A percentile compares a stretch with the other conserved stretches of the same genome.
Evolutionary conservation across 2,329 filamentous ascomycete species (phyloP).

Genomic region (Aspergillus pseudotamarii): DNA sequence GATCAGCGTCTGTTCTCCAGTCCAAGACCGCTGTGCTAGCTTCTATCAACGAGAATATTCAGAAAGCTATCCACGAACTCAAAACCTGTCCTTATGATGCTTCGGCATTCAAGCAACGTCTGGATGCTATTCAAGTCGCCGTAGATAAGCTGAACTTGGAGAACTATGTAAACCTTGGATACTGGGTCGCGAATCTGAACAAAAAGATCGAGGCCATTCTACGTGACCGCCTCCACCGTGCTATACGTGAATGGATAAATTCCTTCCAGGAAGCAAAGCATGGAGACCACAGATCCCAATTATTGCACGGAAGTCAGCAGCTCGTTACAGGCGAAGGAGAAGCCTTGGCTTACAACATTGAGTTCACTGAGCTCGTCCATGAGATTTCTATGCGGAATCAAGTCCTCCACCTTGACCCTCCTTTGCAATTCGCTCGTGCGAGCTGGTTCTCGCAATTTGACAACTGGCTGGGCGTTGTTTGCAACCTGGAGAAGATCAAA

Average conservation of each 20-base stretch:
- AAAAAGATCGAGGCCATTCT: conserved; percentile 79
- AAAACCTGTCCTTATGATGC: conserved; percentile 81
- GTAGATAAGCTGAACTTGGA: conserved; percentile 97
- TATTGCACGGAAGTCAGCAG: conserved; percentile 24
- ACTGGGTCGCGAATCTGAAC: conserved; percentile 89
- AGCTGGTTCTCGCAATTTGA: conserved; percentile 94
- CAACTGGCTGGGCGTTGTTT: conserved; percentile 89
- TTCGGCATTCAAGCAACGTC: conserved; percentile 74
- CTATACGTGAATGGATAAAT: conserved; percentile 83
- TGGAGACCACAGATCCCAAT: conserved; percentile 29
- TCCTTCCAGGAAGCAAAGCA: conserved; percentile 69
- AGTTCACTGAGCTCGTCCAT: conserved; percentile 65
- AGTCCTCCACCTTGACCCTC: conserved; percentile 93
- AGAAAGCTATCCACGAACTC: conserved; percentile 81
- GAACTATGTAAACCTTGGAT: conserved; percentile 88
- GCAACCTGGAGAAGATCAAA: conserved; percentile 91
- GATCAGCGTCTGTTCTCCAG: conserved; percentile 84
- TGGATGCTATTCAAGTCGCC: conserved; percentile 85
- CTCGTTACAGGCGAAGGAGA: conserved; percentile 32
- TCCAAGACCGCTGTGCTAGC: conserved; percentile 79
- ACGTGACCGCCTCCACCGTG: conserved; percentile 77
- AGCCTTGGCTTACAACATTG: conserved; percentile 37
- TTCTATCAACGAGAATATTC: conserved; percentile 76
- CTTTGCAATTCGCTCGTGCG: conserved; percentile 85
- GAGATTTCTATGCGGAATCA: conserved; percentile 98